Evolutionary conservation across 768 basidiomycete species (phyloP).

Genomic region (Hysterangium stoloniferum): DNA sequence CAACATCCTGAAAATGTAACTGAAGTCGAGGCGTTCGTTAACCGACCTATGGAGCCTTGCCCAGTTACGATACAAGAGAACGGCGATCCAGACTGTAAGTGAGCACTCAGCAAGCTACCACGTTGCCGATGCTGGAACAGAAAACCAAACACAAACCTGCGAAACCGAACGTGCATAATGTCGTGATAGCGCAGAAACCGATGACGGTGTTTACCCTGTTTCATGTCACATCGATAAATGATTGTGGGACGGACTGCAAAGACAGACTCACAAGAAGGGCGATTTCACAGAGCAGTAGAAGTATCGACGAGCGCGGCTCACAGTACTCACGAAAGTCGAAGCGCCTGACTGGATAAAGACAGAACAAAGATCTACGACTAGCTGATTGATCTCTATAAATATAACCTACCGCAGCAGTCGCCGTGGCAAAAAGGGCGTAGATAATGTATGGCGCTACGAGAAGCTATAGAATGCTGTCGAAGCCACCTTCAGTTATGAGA

Average conservation of each 20-base stretch:
- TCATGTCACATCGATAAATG: background rate
- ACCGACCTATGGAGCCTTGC: conserved; percentile 19
- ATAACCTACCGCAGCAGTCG: conserved; percentile 33
- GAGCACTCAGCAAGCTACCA: no score
- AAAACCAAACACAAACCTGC: conserved; percentile 26
- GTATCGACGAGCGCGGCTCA: conserved; percentile 41
- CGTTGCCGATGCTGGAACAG: background rate
- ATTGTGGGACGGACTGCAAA: background rate
- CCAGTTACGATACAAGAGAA: conserved; percentile 32
- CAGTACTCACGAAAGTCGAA: conserved; percentile 25
- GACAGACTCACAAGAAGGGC: conserved; percentile 26
- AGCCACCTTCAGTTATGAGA: background rate
- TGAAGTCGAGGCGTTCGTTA: conserved; percentile 31
- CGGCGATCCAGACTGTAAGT: conserved; percentile 36
- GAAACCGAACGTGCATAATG: conserved; percentile 32
- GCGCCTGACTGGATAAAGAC: conserved; percentile 27
- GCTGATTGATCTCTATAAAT: background rate
- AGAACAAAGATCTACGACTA: background rate
- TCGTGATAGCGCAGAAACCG: conserved; percentile 31
- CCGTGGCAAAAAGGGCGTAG: conserved; percentile 27
- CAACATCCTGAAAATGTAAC: conserved; percentile 38
- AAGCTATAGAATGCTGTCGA: conserved; percentile 18
- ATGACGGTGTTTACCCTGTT: conserved; percentile 38
- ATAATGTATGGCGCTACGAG: conserved; percentile 37
- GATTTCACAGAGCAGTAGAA: conserved; percentile 44